Evolutionary conservation across 2,329 filamentous ascomycete genomes (phyloP), one percentile per base, ranked within the genome.

Genomic region (Penicillium freii): DNA sequence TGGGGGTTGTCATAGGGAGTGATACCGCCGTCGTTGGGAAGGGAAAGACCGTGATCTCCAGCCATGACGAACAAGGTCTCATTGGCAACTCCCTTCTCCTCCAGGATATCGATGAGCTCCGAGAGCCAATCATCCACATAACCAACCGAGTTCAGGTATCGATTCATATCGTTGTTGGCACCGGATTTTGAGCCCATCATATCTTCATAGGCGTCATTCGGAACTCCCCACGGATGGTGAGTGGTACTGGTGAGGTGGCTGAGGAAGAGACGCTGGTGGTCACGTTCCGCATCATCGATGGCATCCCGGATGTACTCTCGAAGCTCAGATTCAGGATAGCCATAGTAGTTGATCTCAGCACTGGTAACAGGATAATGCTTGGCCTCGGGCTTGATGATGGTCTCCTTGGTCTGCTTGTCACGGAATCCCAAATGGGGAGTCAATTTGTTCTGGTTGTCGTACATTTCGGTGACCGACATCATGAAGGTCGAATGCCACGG

Each of bases 1-100:
- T 73, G 71, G 1, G 70, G 69, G 52, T 72, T 70, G 55, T 70
- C 68, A 50, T 73, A 71, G 15, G 71, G 65, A 13, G 71, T 71
- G 34, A 72, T 61, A 9, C 71, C 70, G 11, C 71, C 69, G 51
- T 74, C 67, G 40, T 73, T 72, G n/a, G 71, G 71, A 9, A 73
- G 67, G 2, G 71, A 74, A 10, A 73, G 58, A 21, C 70, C 71
- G 54, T 74, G 71, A 44, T 74, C 71, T 25, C 71, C 71, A 5
- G 69, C 66, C 66, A 73, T 71, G 34, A 70, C 63, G 9, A 74
- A 42, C 17, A 74, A 59, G 8, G 71, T 74, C 57, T 74, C 70
- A 44, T 73, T 60, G 11, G 64, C 66, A 10, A 74, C 60, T 1
- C 64, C 70, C 25, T 71, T 66, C 36, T 74, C 71, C 29, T 70